Evolutionary conservation across 306 rosid species (phyloP).

Genomic region (Casuarina glauca): DNA sequence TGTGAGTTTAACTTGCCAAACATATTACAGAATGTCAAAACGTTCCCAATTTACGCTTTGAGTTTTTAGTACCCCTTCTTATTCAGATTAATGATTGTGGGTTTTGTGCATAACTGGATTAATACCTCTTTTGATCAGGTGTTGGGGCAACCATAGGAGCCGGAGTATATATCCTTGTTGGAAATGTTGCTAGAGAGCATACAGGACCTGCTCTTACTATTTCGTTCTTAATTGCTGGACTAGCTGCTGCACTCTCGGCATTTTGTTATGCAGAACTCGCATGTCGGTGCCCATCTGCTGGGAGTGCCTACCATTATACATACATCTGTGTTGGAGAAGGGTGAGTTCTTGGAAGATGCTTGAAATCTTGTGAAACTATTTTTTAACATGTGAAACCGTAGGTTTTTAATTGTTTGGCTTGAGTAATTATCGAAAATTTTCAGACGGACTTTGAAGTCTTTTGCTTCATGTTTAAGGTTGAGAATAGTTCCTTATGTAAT

Average conservation of each 20-base stretch:
- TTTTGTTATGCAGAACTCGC: constrained; percentile 95
- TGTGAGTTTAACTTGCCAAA: neutral
- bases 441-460: neutral
- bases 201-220: constrained; percentile 85
- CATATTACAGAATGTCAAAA: neutral
- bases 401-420: neutral
- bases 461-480: neutral
- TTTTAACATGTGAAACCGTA: neutral
- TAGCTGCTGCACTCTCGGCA: constrained; percentile 90
- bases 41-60: constrained; percentile 12
- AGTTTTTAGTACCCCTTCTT: constrained; percentile 11
- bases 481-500: neutral
- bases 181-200: constrained; percentile 94
- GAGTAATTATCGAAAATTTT: neutral
- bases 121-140: constrained; percentile 47
- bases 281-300: constrained; percentile 95
- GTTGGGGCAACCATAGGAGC: constrained; percentile 97
- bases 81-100: neutral
- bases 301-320: constrained; percentile 93
- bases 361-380: neutral
- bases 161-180: constrained; percentile 96
- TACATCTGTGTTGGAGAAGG: constrained; percentile 97
- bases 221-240: constrained; percentile 80
- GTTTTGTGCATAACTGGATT: neutral
- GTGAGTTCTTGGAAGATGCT: constrained; percentile 31